Conservation (phyloP, 2,329 filamentous ascomycete species). For the Monosporascus sp. region DNA sequence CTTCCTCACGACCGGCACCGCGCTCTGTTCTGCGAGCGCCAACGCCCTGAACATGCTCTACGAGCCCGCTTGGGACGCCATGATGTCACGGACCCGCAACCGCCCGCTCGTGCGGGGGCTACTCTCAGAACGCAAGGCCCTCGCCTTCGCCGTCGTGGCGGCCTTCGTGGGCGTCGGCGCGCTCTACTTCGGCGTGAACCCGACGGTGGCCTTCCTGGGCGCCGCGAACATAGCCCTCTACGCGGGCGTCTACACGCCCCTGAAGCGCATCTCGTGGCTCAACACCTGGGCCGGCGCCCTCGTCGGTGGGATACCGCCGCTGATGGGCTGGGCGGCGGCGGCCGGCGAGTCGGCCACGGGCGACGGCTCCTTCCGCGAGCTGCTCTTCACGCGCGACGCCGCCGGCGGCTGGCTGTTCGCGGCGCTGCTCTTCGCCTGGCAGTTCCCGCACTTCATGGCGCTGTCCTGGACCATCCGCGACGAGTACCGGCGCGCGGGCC, state of each 20-base stretch:
- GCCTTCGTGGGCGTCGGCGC: conserved; percentile 64
- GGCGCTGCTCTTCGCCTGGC: conserved; percentile 84
- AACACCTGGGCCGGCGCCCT: conserved; percentile 96
- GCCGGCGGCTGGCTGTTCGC: conserved; percentile 87
- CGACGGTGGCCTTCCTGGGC: conserved; percentile 83
- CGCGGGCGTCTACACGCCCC: conserved; percentile 84
- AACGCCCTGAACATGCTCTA: conserved; percentile 98
- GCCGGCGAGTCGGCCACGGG: conserved; percentile 79
- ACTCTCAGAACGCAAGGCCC: conserved; percentile 64
- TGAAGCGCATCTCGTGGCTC: conserved; percentile 79
- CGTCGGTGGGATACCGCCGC: conserved; percentile 85
- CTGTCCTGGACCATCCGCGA: conserved; percentile 83
- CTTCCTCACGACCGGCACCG: conserved; percentile 85
- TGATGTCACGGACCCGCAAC: conserved; percentile 91
- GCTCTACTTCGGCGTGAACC: conserved; percentile 87
- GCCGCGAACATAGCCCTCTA: conserved; percentile 83
- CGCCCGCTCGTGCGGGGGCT: conserved; percentile 80
- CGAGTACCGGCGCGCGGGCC: conserved; percentile 72
- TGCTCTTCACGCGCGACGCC: conserved; percentile 62
- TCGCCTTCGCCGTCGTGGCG: conserved; percentile 72
- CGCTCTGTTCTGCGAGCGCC: conserved; percentile 82
- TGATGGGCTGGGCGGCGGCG: conserved; percentile 98
- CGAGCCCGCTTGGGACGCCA: conserved; percentile 82
- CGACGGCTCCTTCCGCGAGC: conserved; percentile 70
- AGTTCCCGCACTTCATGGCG: conserved; percentile 97